These are phyloP conservation scores for Fusarium musae DNA, from an alignment of 2,329 filamentous ascomycete genomes.

Conservation along the genomic window DNA sequence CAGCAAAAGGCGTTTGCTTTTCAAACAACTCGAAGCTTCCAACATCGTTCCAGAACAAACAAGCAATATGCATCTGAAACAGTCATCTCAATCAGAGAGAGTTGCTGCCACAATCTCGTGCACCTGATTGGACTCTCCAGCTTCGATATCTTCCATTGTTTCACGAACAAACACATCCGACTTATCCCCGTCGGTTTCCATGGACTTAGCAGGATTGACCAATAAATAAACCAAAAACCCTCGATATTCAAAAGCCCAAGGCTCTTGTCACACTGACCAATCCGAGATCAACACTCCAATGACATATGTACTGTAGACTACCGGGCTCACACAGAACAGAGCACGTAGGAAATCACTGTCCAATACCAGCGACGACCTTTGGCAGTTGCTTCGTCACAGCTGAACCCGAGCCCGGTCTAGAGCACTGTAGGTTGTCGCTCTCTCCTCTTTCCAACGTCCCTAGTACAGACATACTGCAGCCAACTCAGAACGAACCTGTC, in stretches of 20 bases:
- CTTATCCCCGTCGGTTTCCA: slow-evolving; percentile 17
- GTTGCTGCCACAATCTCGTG: slow-evolving; percentile 7
- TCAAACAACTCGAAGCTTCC: not conserved
- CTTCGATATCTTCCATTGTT: slow-evolving; percentile 1
- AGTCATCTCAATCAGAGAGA: slow-evolving; percentile 1
- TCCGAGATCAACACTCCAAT: not conserved
- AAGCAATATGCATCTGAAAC: slow-evolving; percentile 18
- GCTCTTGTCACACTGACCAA: not conserved
- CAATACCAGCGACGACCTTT: not conserved
- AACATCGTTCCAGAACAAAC: slow-evolving; percentile 7
- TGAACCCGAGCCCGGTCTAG: slow-evolving; percentile 16
- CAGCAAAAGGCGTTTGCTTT: no score
- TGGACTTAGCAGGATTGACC: not conserved
- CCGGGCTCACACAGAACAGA: not conserved
- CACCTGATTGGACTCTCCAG: slow-evolving; percentile 17
- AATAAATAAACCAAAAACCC: not conserved
- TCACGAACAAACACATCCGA: slow-evolving; percentile 25
- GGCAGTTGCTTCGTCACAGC: not conserved
- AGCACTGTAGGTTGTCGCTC: slow-evolving; percentile 13
- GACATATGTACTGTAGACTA: not conserved
- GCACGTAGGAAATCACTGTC: not conserved
- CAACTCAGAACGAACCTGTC: not conserved
- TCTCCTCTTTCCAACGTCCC: slow-evolving; percentile 4
- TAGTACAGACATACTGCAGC: not conserved
- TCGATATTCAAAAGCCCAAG: slow-evolving; percentile 2